phyloP scores from a whole-genome alignment of 345 rosid genomes.

The Bruguiera sexangula region DNA sequence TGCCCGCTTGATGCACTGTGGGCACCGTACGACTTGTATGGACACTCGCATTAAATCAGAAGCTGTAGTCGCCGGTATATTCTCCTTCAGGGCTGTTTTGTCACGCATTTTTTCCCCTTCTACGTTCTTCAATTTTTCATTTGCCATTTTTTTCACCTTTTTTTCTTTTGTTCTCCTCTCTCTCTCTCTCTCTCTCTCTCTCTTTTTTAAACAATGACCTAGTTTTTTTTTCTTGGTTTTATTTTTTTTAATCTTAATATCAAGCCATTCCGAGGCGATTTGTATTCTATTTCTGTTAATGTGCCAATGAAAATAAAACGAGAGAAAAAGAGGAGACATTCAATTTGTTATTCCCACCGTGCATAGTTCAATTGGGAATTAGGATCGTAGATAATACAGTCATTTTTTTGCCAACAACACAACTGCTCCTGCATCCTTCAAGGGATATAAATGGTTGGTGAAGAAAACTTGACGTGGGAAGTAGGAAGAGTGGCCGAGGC shows the following conservation, averaged over 20 bases:
- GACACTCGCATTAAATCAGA: slow-evolving; percentile 24
- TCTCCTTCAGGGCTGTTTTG: slow-evolving; percentile 12
- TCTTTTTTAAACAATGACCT: background rate
- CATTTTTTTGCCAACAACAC: background rate
- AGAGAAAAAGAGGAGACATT: slow-evolving; percentile 11
- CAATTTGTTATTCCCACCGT: slow-evolving; percentile 10
- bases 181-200: background rate
- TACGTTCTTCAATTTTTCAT: slow-evolving; percentile 11
- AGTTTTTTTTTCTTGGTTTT: slow-evolving; percentile 13
- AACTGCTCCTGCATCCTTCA: background rate
- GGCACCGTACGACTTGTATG: slow-evolving; percentile 84
- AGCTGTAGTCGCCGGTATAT: slow-evolving; percentile 21
- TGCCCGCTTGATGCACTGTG: slow-evolving; percentile 86
- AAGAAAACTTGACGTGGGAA: slow-evolving; percentile 1
- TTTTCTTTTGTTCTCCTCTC: background rate
- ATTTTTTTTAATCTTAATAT: slow-evolving; percentile 6
- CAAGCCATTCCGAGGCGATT: slow-evolving; percentile 27
- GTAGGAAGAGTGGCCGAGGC: background rate
- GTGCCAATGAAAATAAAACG: slow-evolving; percentile 19
- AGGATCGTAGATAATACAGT: background rate
- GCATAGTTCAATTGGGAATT: slow-evolving; percentile 1
- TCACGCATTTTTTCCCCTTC: background rate
- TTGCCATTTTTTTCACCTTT: slow-evolving; percentile 5
- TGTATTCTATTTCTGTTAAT: slow-evolving; percentile 29
- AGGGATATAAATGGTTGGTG: slow-evolving; percentile 10